Conservation (phyloP, 2,329 filamentous ascomycete genomes). For the Fusarium sp. region DNA sequence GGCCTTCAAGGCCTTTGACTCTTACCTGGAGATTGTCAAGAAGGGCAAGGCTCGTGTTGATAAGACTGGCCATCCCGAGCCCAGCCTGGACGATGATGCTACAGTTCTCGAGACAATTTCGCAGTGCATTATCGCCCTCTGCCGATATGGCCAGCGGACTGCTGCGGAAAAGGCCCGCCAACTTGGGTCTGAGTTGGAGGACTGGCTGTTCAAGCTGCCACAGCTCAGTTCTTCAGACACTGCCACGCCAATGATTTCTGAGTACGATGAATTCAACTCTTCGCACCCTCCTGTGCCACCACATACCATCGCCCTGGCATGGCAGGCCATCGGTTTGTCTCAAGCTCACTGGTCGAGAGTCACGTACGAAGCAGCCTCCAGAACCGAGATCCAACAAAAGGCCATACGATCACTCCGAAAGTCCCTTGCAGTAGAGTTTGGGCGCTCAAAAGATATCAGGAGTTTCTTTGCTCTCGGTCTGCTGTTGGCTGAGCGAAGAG, state of each 20-base stretch:
- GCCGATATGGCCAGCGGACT: conserved; percentile 79
- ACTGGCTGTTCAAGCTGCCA: conserved; percentile 75
- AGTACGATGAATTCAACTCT: conserved; percentile 48
- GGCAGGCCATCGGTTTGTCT: conserved; percentile 86
- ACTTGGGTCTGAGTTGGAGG: conserved; percentile 77
- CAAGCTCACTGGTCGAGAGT: conserved; percentile 88
- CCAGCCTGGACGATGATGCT: conserved; percentile 81
- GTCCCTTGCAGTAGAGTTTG: conserved; percentile 75
- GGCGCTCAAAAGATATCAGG: conserved; percentile 76
- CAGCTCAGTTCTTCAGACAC: conserved; percentile 45
- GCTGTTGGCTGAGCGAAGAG: conserved; percentile 88
- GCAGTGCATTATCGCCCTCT: conserved; percentile 83
- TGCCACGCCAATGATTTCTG: conserved; percentile 45
- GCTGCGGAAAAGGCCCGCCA: conserved; percentile 84
- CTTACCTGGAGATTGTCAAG: conserved; percentile 89
- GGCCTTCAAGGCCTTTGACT: conserved; percentile 90
- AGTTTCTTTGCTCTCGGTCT: conserved; percentile 84
- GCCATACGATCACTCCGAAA: conserved; percentile 82
- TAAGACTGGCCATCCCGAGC: conserved; percentile 78
- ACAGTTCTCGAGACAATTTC: conserved; percentile 82
- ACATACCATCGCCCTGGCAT: conserved; percentile 74
- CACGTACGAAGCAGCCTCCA: conserved; percentile 79
- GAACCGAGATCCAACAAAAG: conserved; percentile 79
- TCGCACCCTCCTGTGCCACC: conserved; percentile 64
- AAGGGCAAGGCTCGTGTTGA: conserved; percentile 86